Base-by-base conservation (phyloP, 2,329 filamentous ascomycete genomes). In the Fusarium sp. region DNA sequence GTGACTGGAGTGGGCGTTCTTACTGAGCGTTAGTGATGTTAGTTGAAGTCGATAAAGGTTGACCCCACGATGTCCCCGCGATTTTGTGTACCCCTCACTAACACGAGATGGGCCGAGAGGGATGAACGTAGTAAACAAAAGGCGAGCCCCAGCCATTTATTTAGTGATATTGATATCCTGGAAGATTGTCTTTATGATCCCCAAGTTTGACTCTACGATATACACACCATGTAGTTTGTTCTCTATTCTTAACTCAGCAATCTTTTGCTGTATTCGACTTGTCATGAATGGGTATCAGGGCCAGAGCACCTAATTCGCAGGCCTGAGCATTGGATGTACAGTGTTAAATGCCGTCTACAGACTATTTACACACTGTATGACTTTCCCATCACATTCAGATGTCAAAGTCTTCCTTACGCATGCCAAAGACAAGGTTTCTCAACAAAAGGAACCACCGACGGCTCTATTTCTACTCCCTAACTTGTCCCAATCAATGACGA, bases 21-120 rank as follows among this genome's bases (percentile, higher is more conserved):
- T 33, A 33, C 30, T 33, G 30, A 7, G 24, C 14, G 28, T 48
- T 33, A 54, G 24, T 30, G 30, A 30, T 28, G 39, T 50, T 55
- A 35, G 24, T 30, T 43, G 43, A 28, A 20, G 55, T 37, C 54
- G 32, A 57, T 33, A 14, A 33, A 15, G 14, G 7, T 28, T 58
- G 41, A 58, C 59, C 59, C 61, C 61, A 52, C 61, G 59, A 44
- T 64, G 47, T 41, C 43, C 59, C 57, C 57, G 49, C 59, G 58
- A 62, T 62, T 22, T 19, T 46, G 55, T 52, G 47, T 60, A 30
- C 58, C 58, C 58, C 58, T 62, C 58, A 62, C 58, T 51, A 56
- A 37, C 35, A 37, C 35, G 35, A 37, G 35, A 37, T n/a, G 17
- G 35, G 35, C 35, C 9, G 35, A 37, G 17, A 37, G 9, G 24